phyloP scores from a whole-genome alignment of 495 filamentous ascomycete genomes.

The Polyplosphaeria fusca region DNA sequence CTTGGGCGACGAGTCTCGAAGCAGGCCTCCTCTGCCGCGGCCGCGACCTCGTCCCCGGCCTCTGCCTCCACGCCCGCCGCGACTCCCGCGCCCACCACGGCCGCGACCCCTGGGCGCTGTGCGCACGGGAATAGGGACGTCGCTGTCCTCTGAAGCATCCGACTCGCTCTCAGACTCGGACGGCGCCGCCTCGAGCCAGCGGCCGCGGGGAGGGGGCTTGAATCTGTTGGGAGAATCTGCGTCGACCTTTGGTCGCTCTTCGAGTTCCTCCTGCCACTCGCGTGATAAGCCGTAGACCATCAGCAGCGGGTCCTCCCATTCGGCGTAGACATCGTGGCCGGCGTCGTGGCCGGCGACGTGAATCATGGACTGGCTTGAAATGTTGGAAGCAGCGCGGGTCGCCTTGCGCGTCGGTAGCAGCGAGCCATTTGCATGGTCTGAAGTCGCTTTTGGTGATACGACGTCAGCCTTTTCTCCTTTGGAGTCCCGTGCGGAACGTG shows the following conservation, averaged over 20 bases:
- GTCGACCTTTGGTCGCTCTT: no score
- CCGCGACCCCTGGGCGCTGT: conserved; percentile 2
- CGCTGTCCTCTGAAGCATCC: no score
- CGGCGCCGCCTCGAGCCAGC: no score
- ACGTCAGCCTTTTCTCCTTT: conserved; percentile 18
- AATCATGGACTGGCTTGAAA: conserved; percentile 18
- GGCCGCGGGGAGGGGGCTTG: no score
- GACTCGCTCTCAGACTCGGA: no score
- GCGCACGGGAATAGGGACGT: no score
- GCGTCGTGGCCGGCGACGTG: not conserved
- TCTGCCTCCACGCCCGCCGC: conserved; percentile 14
- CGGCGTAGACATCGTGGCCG: conserved; percentile 4
- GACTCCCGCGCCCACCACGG: conserved; percentile 14
- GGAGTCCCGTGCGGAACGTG: conserved; percentile 23
- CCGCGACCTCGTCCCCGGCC: conserved; percentile 17
- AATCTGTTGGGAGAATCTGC: no score
- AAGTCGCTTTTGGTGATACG: conserved; percentile 9
- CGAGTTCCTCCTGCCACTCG: conserved; percentile 15
- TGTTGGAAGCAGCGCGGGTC: conserved; percentile 28
- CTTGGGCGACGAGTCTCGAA: conserved; percentile 9
- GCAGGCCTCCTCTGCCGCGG: conserved; percentile 5
- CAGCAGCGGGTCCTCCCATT: conserved; percentile 9
- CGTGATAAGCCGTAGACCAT: conserved; percentile 22
- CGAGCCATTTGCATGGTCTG: conserved; percentile 8
- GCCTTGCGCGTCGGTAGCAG: conserved; percentile 12